Percentiles rank a stretch among this genome's conserved stretches.
These are phyloP conservation scores for Rhizopogon salebrosus DNA, from an alignment of 768 basidiomycete species.

Conservation along the genomic window DNA sequence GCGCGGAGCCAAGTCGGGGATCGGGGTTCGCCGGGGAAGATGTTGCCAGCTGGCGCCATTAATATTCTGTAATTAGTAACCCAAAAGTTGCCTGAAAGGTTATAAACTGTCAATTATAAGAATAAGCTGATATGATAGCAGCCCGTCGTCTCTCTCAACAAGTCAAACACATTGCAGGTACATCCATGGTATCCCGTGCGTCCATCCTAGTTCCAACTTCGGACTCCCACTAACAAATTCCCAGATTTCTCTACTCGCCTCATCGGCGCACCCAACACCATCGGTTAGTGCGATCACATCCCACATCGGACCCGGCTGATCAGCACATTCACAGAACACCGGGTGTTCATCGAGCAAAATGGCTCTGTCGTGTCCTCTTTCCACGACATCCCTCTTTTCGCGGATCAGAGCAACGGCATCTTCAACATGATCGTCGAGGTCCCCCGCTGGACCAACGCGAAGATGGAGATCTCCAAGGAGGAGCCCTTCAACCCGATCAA, in stretches of 20 bases:
- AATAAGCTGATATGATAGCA: conserved; percentile 15
- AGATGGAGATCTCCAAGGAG: conserved; percentile 99
- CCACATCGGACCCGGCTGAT: conserved; percentile 14
- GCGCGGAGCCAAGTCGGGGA: no score
- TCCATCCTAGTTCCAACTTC: conserved; percentile 6
- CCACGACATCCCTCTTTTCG: conserved; percentile 98
- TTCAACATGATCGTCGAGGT: conserved; percentile 99
- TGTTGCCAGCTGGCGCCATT: no score
- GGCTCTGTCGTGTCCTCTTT: conserved; percentile 78
- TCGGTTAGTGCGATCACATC: conserved; percentile 52
- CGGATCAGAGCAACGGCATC: conserved; percentile 90
- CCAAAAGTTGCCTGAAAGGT: no score
- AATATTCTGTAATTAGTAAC: background rate
- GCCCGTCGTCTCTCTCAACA: conserved; percentile 55
- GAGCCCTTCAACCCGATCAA: conserved; percentile 99
- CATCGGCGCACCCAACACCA: conserved; percentile 87
- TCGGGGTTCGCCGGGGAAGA: no score
- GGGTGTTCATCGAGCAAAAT: conserved; percentile 90
- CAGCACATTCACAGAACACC: conserved; percentile 64
- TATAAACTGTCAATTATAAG: background rate
- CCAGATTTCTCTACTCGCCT: conserved; percentile 70
- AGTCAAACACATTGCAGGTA: conserved; percentile 47
- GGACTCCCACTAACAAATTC: conserved; percentile 5
- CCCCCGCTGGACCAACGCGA: conserved; percentile 99
- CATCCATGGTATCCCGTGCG: conserved; percentile 37